phyloP scores from a whole-genome alignment of 768 basidiomycete species.

The Auriculariales sp. region DNA sequence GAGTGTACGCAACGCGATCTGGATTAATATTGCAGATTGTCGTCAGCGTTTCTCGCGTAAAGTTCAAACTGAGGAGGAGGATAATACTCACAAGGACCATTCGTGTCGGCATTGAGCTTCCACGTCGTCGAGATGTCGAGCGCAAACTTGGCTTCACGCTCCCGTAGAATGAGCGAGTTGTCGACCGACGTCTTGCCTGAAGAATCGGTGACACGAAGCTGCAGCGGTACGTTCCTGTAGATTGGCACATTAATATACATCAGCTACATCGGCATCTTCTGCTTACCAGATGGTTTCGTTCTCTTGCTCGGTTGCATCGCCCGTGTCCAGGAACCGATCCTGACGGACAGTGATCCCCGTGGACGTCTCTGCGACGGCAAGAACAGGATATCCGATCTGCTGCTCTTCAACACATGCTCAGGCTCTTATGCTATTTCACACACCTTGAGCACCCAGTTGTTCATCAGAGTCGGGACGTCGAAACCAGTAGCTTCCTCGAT shows the following conservation, averaged over 20 bases:
- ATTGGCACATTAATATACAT: not conserved
- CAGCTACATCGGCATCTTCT: not conserved
- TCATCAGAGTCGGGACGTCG: slow-evolving; percentile 70
- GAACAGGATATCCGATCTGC: slow-evolving; percentile 73
- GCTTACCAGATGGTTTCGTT: slow-evolving; percentile 75
- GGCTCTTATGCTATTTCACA: not conserved
- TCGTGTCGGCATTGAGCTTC: slow-evolving; percentile 84
- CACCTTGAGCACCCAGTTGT: slow-evolving; percentile 81
- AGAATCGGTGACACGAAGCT: slow-evolving; percentile 45
- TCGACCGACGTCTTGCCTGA: slow-evolving; percentile 46
- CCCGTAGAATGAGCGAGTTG: slow-evolving; percentile 45
- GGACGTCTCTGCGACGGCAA: slow-evolving; percentile 67
- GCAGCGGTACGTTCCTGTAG: slow-evolving; percentile 66
- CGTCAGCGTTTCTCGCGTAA: not conserved
- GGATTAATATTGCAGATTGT: slow-evolving; percentile 4
- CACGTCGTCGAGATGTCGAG: slow-evolving; percentile 66
- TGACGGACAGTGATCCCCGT: slow-evolving; percentile 70
- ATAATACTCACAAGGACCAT: slow-evolving; percentile 63
- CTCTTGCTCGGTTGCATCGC: slow-evolving; percentile 61
- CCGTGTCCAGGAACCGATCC: slow-evolving; percentile 84
- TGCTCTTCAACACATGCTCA: not conserved
- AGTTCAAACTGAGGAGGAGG: not conserved
- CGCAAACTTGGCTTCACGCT: slow-evolving; percentile 50
- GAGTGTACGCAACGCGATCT: slow-evolving; percentile 81
- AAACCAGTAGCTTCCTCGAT: slow-evolving; percentile 58